These are phyloP conservation scores for Diplotaxis tenuifolia DNA, from an alignment of 345 rosid species.

Conservation along the genomic window DNA sequence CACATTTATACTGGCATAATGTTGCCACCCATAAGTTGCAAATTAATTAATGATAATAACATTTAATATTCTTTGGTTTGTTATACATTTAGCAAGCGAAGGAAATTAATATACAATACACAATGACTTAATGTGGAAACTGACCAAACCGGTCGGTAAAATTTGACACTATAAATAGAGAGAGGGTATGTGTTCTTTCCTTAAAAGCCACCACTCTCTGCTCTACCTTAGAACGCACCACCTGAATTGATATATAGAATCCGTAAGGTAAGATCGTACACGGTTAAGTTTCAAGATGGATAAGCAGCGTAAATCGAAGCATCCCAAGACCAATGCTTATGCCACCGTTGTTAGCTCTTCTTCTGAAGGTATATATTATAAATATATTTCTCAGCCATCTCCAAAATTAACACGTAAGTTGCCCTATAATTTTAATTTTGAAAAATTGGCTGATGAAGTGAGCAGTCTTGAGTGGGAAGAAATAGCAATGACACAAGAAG, in stretches of 20 bases:
- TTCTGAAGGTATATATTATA: conserved; percentile 25
- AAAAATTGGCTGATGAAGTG: conserved; percentile 26
- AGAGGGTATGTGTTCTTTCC: conserved; percentile 9
- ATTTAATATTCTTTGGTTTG: background rate
- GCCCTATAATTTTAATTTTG: background rate
- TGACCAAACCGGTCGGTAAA: conserved; percentile 33
- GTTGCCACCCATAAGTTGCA: conserved; percentile 12
- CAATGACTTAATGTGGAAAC: conserved; percentile 24
- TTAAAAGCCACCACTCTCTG: background rate
- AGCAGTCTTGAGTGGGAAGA: conserved; percentile 50
- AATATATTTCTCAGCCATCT: background rate
- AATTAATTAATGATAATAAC: conserved; percentile 2
- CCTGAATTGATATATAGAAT: background rate
- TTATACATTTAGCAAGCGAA: background rate
- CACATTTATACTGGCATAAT: conserved; percentile 5
- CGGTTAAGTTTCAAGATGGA: conserved; percentile 27
- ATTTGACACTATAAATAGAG: conserved; percentile 24
- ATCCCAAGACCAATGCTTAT: conserved; percentile 21
- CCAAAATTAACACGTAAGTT: background rate
- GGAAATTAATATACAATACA: conserved; percentile 13
- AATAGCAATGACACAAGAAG: conserved; percentile 48
- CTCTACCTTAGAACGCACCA: conserved; percentile 4
- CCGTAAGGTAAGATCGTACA: background rate
- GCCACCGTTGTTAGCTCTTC: conserved; percentile 21
- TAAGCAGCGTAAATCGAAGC: conserved; percentile 35